A percentile compares a stretch with the other conserved stretches of the same genome.
Conservation (phyloP, 169 alveolate species). For the Cryptosporidium baileyi region DNA sequence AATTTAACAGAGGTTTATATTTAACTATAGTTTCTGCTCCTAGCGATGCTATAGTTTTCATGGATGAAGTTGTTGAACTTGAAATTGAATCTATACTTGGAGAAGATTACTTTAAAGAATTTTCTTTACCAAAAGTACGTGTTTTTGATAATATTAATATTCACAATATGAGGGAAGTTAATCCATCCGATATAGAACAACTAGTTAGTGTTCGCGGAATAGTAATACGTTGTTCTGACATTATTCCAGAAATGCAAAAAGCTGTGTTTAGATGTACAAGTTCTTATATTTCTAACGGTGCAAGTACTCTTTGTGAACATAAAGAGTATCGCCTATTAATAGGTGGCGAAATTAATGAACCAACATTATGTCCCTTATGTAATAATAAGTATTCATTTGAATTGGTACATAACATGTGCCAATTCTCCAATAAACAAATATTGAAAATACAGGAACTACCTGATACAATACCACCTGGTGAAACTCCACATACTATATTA, state of each 20-base stretch:
- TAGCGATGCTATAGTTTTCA: conserved; percentile 50
- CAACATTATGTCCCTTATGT: conserved; percentile 91
- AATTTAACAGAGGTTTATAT: conserved; percentile 36
- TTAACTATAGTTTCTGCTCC: conserved; percentile 35
- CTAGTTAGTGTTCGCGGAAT: conserved; percentile 95
- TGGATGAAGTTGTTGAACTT: conserved; percentile 63
- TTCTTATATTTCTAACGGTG: conserved; percentile 76
- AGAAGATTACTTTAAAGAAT: conserved; percentile 49
- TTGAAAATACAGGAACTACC: conserved; percentile 93
- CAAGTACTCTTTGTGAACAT: conserved; percentile 84
- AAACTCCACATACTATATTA: conserved; percentile 86
- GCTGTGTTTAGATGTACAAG: conserved; percentile 93
- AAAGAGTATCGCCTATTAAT: conserved; percentile 86
- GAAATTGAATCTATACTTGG: conserved; percentile 55
- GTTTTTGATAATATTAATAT: conserved; percentile 61
- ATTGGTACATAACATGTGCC: conserved; percentile 91
- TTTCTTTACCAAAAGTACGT: conserved; percentile 56
- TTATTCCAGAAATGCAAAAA: conserved; percentile 97
- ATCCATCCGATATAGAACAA: conserved; percentile 86
- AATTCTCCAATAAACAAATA: conserved; percentile 92
- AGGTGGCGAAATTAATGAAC: conserved; percentile 96
- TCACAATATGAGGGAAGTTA: conserved; percentile 82
- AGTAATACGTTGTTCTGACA: conserved; percentile 93
- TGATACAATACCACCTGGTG: conserved; percentile 92
- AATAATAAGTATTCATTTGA: conserved; percentile 89